A percentile compares a stretch with the other conserved stretches of the same genome.
These are phyloP conservation scores for Begonia fuchsioides DNA, from an alignment of 306 rosid species.

Conservation along the genomic window DNA sequence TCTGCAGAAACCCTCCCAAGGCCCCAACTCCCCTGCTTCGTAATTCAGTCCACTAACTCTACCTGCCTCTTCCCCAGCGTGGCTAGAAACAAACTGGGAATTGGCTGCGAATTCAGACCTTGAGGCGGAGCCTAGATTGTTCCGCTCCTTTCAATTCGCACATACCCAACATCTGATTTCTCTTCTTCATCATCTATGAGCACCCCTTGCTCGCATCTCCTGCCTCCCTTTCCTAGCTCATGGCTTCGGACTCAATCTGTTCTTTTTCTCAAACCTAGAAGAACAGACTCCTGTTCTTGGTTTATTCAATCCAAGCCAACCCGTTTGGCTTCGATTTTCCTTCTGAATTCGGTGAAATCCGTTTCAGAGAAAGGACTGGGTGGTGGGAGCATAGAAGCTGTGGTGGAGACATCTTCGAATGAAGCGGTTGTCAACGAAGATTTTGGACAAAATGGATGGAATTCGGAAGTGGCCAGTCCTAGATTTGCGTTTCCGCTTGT, in stretches of 20 bases:
- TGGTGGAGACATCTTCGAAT: conserved; percentile 7
- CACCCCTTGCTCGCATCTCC: conserved; percentile 13
- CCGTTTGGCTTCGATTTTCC: conserved; percentile 15
- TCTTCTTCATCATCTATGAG: conserved; percentile 4
- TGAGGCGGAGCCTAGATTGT: no score
- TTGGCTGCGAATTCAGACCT: no score
- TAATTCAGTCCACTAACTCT: no score
- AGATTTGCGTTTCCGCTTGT: conserved; percentile 15
- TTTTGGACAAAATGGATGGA: conserved; percentile 13
- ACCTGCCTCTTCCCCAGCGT: no score
- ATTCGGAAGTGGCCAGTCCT: conserved; percentile 32
- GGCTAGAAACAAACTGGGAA: no score
- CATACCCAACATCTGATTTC: not conserved
- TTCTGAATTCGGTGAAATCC: conserved; percentile 14
- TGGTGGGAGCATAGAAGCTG: conserved; percentile 8
- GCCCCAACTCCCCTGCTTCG: no score
- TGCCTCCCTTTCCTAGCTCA: conserved; percentile 15
- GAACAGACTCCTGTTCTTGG: conserved; percentile 14
- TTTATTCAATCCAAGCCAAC: conserved; percentile 14
- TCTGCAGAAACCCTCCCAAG: no score
- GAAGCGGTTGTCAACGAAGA: conserved; percentile 13
- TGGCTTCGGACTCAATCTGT: conserved; percentile 11
- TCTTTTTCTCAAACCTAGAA: conserved; percentile 11
- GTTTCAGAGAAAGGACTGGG: conserved; percentile 7
- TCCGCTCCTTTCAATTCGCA: no score